Percentiles rank a stretch among this genome's conserved stretches.
These are phyloP conservation scores for Musa troglodytarum DNA, from an alignment of 176 grass and related monocot species.

Conservation along the genomic window DNA sequence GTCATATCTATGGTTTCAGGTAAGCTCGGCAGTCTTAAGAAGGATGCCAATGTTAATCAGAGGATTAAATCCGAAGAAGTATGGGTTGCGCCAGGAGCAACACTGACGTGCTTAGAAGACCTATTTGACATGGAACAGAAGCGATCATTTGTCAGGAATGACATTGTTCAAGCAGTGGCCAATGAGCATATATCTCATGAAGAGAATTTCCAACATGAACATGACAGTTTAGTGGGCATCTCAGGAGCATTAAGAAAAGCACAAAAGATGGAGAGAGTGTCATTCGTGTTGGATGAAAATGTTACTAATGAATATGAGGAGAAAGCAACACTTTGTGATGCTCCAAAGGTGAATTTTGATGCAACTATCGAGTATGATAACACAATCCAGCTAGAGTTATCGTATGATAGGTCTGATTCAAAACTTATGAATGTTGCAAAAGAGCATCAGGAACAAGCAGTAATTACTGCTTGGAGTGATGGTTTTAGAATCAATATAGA, in stretches of 20 bases:
- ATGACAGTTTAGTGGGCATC: neutral
- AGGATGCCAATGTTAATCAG: neutral
- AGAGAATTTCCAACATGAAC: neutral
- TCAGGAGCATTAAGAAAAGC: neutral
- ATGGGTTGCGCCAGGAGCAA: neutral
- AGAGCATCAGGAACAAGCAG: no score
- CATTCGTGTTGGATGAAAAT: neutral
- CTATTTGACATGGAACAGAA: neutral
- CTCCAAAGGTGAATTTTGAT: neutral
- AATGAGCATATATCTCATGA: neutral
- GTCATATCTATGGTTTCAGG: neutral
- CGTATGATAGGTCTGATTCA: neutral
- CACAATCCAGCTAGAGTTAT: neutral
- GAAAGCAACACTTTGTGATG: neutral
- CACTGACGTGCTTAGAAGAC: slow-evolving; percentile 1
- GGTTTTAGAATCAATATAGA: neutral
- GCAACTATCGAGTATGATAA: neutral
- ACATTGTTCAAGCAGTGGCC: neutral
- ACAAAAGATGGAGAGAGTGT: neutral
- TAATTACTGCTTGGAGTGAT: no score
- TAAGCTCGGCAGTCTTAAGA: neutral
- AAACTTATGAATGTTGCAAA: neutral
- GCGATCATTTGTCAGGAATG: neutral
- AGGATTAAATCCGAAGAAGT: neutral
- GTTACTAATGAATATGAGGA: neutral